Percentiles rank a stretch among this genome's conserved stretches.
phyloP scores from a whole-genome alignment of 169 alveolate genomes.

The Sarcocystis neurona region DNA sequence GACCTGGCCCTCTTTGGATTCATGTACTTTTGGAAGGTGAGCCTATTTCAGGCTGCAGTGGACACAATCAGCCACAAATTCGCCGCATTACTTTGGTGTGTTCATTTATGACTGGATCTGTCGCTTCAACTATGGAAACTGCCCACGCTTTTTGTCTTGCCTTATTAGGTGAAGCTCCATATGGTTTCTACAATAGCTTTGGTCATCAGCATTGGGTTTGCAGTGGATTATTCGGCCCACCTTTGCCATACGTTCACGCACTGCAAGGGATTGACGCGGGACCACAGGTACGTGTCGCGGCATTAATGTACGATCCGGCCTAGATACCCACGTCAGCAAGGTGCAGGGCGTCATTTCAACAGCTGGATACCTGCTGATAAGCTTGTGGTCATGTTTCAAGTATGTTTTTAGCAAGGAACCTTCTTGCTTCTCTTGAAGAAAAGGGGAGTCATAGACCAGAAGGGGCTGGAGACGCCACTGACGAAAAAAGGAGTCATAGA shows the following conservation, averaged over 20 bases:
- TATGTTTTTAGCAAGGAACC: not conserved
- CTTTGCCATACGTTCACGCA: conserved; percentile 78
- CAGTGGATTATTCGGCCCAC: conserved; percentile 79
- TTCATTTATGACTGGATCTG: not conserved
- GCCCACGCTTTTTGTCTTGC: too few relatives aligned
- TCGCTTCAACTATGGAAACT: too few relatives aligned
- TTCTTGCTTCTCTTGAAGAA: too few relatives aligned
- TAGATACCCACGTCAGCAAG: too few relatives aligned
- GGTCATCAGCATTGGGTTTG: conserved; percentile 76
- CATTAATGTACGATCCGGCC: not conserved
- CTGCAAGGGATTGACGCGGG: conserved; percentile 69
- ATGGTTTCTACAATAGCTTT: conserved; percentile 77
- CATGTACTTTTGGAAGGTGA: conserved; percentile 73
- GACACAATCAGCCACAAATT: not conserved
- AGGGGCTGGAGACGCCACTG: too few relatives aligned
- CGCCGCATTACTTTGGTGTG: not conserved
- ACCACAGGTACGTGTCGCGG: conserved; percentile 56
- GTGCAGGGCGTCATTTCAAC: too few relatives aligned
- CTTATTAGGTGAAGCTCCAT: conserved; percentile 68
- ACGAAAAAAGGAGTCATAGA: too few relatives aligned
- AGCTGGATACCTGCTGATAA: too few relatives aligned
- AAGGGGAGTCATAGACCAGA: too few relatives aligned
- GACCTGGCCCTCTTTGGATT: conserved; percentile 77
- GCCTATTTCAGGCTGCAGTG: conserved; percentile 2
- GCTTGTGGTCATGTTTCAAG: too few relatives aligned